Evolutionary conservation across 2,329 filamentous ascomycete species (phyloP).

Genomic region (Chaetothyriales sp.): DNA sequence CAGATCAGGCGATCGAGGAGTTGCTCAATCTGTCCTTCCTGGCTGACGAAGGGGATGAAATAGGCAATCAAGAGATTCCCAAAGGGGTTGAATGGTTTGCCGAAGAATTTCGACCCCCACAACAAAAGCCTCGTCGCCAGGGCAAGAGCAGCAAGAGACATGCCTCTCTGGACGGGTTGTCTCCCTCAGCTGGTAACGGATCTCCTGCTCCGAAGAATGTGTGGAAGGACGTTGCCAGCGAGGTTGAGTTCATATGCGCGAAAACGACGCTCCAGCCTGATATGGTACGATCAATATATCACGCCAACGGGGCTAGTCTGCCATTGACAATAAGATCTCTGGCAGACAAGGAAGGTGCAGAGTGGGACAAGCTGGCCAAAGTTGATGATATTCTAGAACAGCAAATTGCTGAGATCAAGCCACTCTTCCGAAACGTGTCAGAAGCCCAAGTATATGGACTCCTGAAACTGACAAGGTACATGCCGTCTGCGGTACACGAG

Average conservation of each 20-base stretch:
- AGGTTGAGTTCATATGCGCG: constrained; percentile 46
- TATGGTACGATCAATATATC: constrained; percentile 42
- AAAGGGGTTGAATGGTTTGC: constrained; percentile 78
- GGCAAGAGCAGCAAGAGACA: constrained; percentile 15
- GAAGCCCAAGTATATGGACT: constrained; percentile 36
- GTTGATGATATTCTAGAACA: constrained; percentile 31
- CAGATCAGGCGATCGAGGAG: constrained; percentile 51
- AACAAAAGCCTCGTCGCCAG: constrained; percentile 19
- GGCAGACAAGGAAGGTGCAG: constrained; percentile 32
- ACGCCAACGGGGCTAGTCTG: constrained; percentile 41
- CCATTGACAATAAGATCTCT: constrained; percentile 41
- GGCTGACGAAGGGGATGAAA: constrained; percentile 46
- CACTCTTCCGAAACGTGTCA: constrained; percentile 40
- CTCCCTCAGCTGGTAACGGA: constrained; percentile 11
- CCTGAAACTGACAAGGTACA: constrained; percentile 42
- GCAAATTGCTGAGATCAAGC: constrained; percentile 38
- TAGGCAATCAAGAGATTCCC: constrained; percentile 30
- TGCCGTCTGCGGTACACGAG: constrained; percentile 43
- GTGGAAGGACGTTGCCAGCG: constrained; percentile 42
- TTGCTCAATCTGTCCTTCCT: constrained; percentile 67
- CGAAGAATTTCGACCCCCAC: constrained; percentile 32
- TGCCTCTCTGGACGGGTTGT: constrained; percentile 16
- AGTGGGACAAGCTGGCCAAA: constrained; percentile 22
- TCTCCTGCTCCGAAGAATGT: constrained; percentile 30
- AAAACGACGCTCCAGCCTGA: constrained; percentile 32